These are phyloP conservation scores for Artemisia tridentata DNA, from an alignment of 129 eudicot species.

Conservation along the genomic window DNA sequence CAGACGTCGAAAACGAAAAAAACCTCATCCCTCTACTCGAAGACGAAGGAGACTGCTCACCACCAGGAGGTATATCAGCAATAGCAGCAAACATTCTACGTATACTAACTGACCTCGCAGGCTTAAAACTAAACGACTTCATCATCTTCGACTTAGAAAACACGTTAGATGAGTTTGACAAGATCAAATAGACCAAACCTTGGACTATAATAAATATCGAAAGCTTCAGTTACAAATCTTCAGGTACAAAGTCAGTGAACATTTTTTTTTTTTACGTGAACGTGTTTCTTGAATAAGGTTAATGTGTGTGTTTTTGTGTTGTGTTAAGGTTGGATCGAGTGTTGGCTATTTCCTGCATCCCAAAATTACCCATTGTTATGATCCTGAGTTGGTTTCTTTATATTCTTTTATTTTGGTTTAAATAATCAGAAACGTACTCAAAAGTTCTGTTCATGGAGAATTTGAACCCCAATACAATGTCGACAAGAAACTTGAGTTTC, in stretches of 20 bases:
- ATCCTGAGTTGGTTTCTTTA: neutral
- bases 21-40: conserved; percentile 16
- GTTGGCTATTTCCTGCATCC: conserved; percentile 46
- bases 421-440: conserved; percentile 45
- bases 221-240: conserved; percentile 33
- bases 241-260: neutral
- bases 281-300: neutral
- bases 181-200: conserved; percentile 47
- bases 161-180: conserved; percentile 44
- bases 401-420: neutral
- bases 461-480: conserved; percentile 62
- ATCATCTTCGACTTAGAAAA: conserved; percentile 39
- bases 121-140: conserved; percentile 55
- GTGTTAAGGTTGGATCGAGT: neutral
- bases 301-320: neutral
- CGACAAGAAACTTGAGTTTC: conserved; percentile 72
- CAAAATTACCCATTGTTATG: neutral
- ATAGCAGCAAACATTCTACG: conserved; percentile 41
- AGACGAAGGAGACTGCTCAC: conserved; percentile 40
- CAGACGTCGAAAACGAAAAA: conserved; percentile 9
- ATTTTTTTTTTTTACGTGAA: neutral
- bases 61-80: conserved; percentile 44
- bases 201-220: conserved; percentile 48
- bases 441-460: conserved; percentile 91
- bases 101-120: conserved; percentile 39